Base-by-base conservation (phyloP, 208 protist species). In the Crithidia acanthocephali region DNA sequence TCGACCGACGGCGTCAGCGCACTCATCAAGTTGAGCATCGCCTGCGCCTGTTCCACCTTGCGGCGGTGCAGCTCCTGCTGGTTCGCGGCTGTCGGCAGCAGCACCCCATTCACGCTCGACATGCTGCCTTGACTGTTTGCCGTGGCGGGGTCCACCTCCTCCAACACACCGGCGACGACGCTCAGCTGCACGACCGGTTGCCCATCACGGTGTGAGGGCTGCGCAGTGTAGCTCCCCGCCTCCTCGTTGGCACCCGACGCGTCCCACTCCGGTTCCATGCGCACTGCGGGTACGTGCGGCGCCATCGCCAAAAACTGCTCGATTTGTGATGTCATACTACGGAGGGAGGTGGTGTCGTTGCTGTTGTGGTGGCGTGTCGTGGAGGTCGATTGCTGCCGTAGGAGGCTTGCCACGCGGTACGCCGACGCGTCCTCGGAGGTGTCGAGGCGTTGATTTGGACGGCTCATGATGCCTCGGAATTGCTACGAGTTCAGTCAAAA, bases 141-240 rank as follows among this genome's bases (percentile, higher is more conserved):
- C 11, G 30, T 42, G 1, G 55, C 23, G 9, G 20, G 18, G 6
- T 72, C 60, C 33, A 68, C 59, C 28, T 81, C 74, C 74, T 96
- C 86, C 9, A 97, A 63, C 47, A 97, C 92, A 11, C 92, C 92
- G 0, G 92, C 90, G 3, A 97, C 90, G 13, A 97, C 85, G 57
- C 69, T 91, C 18, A 97, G 82, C 58, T 94, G 80, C 48, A 95
- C 79, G 16, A 70, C 63, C 25, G 47, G 71, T n/a, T 42, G 66
- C 22, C 50, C 55, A 27, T 59, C 58, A 15, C 13, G 44, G 44
- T 6, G 8, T 40, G 8, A 15, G 4, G 18, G 44, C 44, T n/a
- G 44, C 0, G 2, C 63, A 22, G 27, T 27, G 9, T 20, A 23
- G 28, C 47, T 48, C 20, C 42, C 50, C 35, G 42, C 47, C 10